A percentile compares a stretch with the other conserved stretches of the same genome.
Evolutionary conservation across 169 alveolate genomes (phyloP).

Genomic region (Plasmodium berghei): DNA sequence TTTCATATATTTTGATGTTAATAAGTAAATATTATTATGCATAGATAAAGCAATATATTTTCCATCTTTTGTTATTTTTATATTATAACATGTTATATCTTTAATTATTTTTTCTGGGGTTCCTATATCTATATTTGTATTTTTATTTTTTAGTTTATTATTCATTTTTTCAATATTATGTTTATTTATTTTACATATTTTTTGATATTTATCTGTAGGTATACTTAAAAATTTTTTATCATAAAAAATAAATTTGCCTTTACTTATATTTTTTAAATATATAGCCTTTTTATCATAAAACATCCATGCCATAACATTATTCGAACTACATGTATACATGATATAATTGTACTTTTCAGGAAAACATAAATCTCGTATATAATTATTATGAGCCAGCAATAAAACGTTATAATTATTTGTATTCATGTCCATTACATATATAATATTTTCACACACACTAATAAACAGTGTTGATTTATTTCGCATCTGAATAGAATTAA

Average conservation of each 20-base stretch:
- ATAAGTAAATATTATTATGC: conserved; percentile 55
- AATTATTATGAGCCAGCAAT: conserved; percentile 34
- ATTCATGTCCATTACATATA: conserved; percentile 60
- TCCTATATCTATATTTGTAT: conserved; percentile 6
- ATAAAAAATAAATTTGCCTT: conserved; percentile 54
- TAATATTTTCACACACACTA: conserved; percentile 57
- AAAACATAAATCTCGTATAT: conserved; percentile 52
- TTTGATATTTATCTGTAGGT: conserved; percentile 47
- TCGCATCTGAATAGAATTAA: conserved; percentile 73
- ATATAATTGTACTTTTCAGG: conserved; percentile 50
- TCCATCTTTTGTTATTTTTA: conserved; percentile 64
- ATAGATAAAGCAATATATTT: conserved; percentile 64
- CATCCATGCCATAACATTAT: conserved; percentile 70
- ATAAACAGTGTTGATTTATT: conserved; percentile 41
- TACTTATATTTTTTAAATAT: conserved; percentile 51
- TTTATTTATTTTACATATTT: conserved; percentile 42
- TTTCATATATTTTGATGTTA: conserved; percentile 70
- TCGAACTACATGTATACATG: conserved; percentile 71
- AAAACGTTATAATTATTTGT: conserved; percentile 32
- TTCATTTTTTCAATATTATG: neutral
- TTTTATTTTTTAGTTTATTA: conserved; percentile 17
- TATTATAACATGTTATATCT: conserved; percentile 48
- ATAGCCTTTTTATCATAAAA: conserved; percentile 65
- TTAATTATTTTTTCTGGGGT: conserved; percentile 30
- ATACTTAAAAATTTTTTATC: conserved; percentile 47